These are phyloP conservation scores for Penicillium digitatum DNA, from an alignment of 2,329 filamentous ascomycete genomes.

Conservation along the genomic window DNA sequence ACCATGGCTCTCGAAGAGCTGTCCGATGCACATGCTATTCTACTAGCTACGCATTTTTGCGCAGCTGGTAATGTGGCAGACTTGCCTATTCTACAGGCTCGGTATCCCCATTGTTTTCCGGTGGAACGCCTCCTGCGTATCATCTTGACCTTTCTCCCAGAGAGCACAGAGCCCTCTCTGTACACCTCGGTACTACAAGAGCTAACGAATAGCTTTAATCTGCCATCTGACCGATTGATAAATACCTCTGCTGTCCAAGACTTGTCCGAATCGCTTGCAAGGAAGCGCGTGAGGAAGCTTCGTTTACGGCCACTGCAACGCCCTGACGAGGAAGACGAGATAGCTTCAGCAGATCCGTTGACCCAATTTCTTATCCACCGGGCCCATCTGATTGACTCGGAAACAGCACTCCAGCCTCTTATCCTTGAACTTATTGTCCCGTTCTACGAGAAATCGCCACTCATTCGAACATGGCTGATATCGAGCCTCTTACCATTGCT, in stretches of 20 bases:
- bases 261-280: constrained; percentile 49
- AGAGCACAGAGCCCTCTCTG: constrained; percentile 50
- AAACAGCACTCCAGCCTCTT: constrained; percentile 56
- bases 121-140: constrained; percentile 56
- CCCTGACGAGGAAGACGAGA: constrained; percentile 42
- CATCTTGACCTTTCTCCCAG: constrained; percentile 59
- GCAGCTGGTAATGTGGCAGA: constrained; percentile 51
- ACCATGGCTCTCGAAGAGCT: constrained; percentile 42
- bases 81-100: constrained; percentile 51
- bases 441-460: constrained; percentile 53
- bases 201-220: constrained; percentile 39
- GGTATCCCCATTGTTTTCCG: constrained; percentile 47
- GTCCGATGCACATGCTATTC: constrained; percentile 54
- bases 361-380: constrained; percentile 59
- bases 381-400: constrained; percentile 55
- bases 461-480: constrained; percentile 57
- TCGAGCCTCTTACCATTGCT: constrained; percentile 57
- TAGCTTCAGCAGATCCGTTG: constrained; percentile 47
- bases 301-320: constrained; percentile 49
- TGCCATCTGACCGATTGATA: constrained; percentile 33
- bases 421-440: constrained; percentile 55
- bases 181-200: constrained; percentile 50
- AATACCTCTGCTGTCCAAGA: constrained; percentile 48
- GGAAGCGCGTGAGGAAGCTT: constrained; percentile 51
- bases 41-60: constrained; percentile 56